Percentiles rank a stretch among this genome's conserved stretches.
Evolutionary conservation across 73 alveolate genomes (phyloP).

Genomic region (Paramecium sexaurelia): DNA sequence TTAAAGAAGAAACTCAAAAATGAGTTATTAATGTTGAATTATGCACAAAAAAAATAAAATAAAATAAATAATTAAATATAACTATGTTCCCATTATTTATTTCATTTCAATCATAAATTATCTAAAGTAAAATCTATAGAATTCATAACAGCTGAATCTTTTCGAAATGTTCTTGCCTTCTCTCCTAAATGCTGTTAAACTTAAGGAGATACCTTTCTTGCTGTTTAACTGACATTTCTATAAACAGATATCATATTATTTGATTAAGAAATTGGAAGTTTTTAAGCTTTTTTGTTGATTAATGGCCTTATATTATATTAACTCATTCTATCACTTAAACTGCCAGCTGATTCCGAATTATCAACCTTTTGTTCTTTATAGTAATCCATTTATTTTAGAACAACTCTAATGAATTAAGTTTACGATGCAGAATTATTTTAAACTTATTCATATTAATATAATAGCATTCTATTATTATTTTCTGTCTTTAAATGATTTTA

Average conservation of each 20-base stretch:
- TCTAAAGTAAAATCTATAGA: background rate
- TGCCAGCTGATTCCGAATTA: constrained; percentile 49
- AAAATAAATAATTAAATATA: background rate
- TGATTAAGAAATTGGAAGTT: background rate
- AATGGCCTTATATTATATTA: background rate
- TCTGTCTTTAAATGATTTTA: background rate
- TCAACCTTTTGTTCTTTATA: constrained; percentile 11
- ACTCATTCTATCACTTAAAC: constrained; percentile 50
- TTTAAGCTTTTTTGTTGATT: background rate
- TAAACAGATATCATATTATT: background rate
- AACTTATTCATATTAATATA: constrained; percentile 5
- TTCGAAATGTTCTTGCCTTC: background rate
- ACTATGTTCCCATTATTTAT: background rate
- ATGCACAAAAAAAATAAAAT: background rate
- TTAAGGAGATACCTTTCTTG: constrained; percentile 14
- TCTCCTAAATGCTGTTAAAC: constrained; percentile 28
- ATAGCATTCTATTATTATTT: constrained; percentile 3
- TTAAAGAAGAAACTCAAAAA: background rate
- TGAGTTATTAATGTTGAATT: background rate
- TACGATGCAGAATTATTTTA: background rate
- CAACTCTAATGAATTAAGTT: background rate
- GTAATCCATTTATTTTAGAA: background rate
- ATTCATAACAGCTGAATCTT: background rate
- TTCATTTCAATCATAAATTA: background rate
- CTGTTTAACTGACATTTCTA: background rate